Base-by-base conservation (phyloP, 2,329 filamentous ascomycete species). In the Ophiosphaerella narmari region DNA sequence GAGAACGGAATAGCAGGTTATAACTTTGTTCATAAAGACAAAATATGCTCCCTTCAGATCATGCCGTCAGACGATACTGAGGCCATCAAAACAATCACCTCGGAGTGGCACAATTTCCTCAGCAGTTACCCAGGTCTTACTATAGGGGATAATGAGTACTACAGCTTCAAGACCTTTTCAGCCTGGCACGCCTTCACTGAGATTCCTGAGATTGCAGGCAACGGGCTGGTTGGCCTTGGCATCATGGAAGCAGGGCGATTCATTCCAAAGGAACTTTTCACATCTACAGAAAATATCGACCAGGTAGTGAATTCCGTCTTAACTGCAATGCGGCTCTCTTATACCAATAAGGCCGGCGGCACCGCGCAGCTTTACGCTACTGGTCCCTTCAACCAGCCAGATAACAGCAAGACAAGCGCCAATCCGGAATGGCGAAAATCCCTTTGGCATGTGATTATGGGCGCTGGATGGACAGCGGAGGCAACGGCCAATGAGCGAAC, bases 331-430 rank as follows among this genome's bases (percentile, higher is more conserved):
- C 66, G 71, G 41, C 62, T 66, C 37, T 67, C 67, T 3, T 50
- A 61, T 39, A 54, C 50, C n/a, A 66, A 65, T 24, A 43, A 55
- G 13, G 65, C 59, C 6, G 59, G 63, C 34, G 69, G 69, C 12
- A 56, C 56, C 31, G 68, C 65, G 4, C 70, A 73, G 34, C 60
- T 73, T 11, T 73, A 73, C 48, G 63, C 70, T 9, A 73, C 70
- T 0, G 70, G 68, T 1, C 70, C 70, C 1, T 43, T 58, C 21
- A 71, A 67, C 42, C 62, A 65, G 13, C 66, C 63, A 3, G 68
- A 71, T 42, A 66, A 67, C 23, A 57, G 52, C 50, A 64, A 63
- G 21, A 69, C 68, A 1, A 63, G 65, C n/a, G 62, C 67, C 0
- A 70, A 72, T 43, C 65, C 67, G 0, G 60, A 60, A 7, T 73